Evolutionary conservation across 2,329 filamentous ascomycete species (phyloP).

Genomic region (Verticillium zaregamsianum): DNA sequence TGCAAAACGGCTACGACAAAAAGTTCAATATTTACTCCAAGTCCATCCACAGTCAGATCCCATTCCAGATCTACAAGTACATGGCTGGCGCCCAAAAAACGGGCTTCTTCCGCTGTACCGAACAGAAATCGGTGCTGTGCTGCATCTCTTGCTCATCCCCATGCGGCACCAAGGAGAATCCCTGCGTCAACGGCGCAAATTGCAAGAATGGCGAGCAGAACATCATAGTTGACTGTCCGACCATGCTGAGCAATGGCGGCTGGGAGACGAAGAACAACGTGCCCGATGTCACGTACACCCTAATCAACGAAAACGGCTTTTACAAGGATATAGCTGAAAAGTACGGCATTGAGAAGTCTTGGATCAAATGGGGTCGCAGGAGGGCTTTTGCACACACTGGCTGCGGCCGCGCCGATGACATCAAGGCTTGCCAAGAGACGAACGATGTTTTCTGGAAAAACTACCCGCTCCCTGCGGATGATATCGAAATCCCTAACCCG

Average conservation of each 20-base stretch:
- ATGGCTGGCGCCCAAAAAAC: background rate
- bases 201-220: too few species aligned
- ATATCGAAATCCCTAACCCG: constrained; percentile 2
- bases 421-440: background rate
- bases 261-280: too few species aligned
- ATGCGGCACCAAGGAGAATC: too few species aligned
- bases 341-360: background rate
- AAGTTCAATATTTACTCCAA: background rate
- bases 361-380: background rate
- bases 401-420: background rate
- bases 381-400: background rate
- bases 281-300: background rate
- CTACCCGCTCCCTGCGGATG: background rate
- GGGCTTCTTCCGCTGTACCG: too few species aligned
- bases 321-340: background rate
- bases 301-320: background rate
- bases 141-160: too few species aligned
- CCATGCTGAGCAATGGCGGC: background rate
- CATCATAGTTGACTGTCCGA: background rate
- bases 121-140: too few species aligned
- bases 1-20: constrained; percentile 1
- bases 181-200: too few species aligned
- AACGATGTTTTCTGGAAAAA: background rate
- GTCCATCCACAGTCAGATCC: background rate
- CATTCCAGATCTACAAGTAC: background rate